phyloP scores from a whole-genome alignment of 164 flowering plant species.

The Protea cynaroides region DNA sequence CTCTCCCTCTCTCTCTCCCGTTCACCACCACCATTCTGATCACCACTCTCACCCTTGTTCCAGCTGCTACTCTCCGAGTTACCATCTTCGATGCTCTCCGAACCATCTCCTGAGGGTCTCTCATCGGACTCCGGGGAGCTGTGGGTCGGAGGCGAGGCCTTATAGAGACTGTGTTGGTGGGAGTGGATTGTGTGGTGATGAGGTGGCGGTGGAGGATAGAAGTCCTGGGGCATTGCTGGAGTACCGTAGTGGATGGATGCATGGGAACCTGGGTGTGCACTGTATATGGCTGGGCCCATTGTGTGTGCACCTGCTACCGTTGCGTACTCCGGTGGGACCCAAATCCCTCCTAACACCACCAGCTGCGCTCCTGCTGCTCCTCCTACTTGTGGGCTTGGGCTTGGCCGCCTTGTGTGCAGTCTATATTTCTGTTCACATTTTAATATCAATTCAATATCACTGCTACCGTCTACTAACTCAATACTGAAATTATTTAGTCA shows the following conservation, averaged over 20 bases:
- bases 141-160: conserved; percentile 39
- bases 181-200: conserved; percentile 35
- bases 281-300: conserved; percentile 46
- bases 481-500: background rate
- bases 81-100: conserved; percentile 91
- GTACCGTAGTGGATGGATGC: conserved; percentile 48
- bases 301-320: conserved; percentile 43
- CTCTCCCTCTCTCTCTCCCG: conserved; percentile 52
- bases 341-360: conserved; percentile 85
- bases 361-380: conserved; percentile 62
- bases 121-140: conserved; percentile 65
- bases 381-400: conserved; percentile 69
- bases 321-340: conserved; percentile 97
- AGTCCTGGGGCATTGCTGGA: conserved; percentile 42
- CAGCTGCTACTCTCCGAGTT: conserved; percentile 85
- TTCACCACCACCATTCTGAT: conserved; percentile 17
- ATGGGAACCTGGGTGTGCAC: conserved; percentile 44
- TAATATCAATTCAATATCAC: background rate
- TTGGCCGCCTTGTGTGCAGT: conserved; percentile 91
- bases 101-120: conserved; percentile 44
- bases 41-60: conserved; percentile 53
- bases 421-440: conserved; percentile 74
- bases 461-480: background rate
- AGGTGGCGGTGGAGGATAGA: conserved; percentile 36
- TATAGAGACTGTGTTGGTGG: conserved; percentile 52